Conservation (phyloP, 805 yeast genomes). For the Nakazawaea peltata region DNA sequence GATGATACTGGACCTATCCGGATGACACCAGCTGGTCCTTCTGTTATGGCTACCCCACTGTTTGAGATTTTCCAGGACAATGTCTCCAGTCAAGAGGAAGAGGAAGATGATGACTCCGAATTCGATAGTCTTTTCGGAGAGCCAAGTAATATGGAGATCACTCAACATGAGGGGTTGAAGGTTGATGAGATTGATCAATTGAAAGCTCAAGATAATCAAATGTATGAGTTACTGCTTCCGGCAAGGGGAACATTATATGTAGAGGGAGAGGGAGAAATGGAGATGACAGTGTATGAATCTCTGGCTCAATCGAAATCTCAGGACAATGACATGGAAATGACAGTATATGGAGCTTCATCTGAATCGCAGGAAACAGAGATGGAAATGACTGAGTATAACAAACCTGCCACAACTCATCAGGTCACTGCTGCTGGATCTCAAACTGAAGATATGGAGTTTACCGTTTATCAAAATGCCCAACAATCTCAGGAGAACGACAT, state of each 20-base stretch:
- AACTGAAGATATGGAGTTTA: conserved; percentile 1
- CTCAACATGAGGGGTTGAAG: too few relatives aligned
- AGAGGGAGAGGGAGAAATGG: too few relatives aligned
- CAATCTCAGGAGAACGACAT: conserved; percentile 22
- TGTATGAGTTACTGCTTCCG: too few relatives aligned
- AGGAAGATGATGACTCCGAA: conserved; percentile 3
- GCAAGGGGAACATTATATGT: too few relatives aligned
- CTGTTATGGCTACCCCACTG: conserved; percentile 5
- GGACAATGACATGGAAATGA: not conserved
- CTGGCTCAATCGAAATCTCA: too few relatives aligned
- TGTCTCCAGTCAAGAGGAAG: conserved; percentile 6
- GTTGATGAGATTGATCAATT: conserved; percentile 11
- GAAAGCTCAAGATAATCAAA: conserved; percentile 3
- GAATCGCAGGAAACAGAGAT: not conserved
- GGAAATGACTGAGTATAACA: conserved; percentile 1
- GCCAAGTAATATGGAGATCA: conserved; percentile 1
- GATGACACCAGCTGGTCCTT: not conserved
- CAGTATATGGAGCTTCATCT: too few relatives aligned
- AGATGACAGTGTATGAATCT: not conserved
- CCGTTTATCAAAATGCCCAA: not conserved
- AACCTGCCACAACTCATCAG: not conserved
- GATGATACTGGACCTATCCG: conserved; percentile 1
- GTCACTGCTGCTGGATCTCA: too few relatives aligned
- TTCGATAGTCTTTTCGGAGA: conserved; percentile 4
- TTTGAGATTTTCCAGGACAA: too few relatives aligned